These are phyloP conservation scores for Globisporangium middletonii DNA, from an alignment of 352 stramenopile species.

Conservation along the genomic window DNA sequence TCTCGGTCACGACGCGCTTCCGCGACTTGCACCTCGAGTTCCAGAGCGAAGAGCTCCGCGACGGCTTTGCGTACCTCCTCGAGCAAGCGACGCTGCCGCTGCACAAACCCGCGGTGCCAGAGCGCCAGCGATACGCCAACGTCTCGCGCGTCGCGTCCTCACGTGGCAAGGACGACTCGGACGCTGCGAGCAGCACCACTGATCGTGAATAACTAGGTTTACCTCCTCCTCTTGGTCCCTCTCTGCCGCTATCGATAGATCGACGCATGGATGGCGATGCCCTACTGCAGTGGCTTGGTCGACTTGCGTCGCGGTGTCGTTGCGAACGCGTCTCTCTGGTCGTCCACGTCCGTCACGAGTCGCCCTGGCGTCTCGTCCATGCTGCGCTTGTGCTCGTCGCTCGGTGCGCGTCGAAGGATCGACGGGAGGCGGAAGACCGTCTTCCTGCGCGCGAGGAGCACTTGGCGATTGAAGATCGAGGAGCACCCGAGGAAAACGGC, in stretches of 20 bases:
- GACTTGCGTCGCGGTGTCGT: too few species aligned
- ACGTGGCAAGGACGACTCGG: not conserved
- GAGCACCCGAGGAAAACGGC: slow-evolving; percentile 79
- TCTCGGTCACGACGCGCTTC: slow-evolving; percentile 57
- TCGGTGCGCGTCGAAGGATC: slow-evolving; percentile 13
- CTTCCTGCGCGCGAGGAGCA: slow-evolving; percentile 58
- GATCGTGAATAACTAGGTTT: too few species aligned
- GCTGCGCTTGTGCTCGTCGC: not conserved
- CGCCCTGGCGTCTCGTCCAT: too few species aligned
- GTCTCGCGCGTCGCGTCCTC: slow-evolving; percentile 10
- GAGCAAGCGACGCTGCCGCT: slow-evolving; percentile 60
- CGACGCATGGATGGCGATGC: too few species aligned
- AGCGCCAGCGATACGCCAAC: slow-evolving; percentile 12
- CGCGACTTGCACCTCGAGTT: slow-evolving; percentile 73
- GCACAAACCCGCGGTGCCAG: not conserved
- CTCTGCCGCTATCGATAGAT: too few species aligned
- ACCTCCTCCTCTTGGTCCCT: too few species aligned
- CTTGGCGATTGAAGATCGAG: slow-evolving; percentile 67
- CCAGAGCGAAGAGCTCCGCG: slow-evolving; percentile 47
- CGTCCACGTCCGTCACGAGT: too few species aligned
- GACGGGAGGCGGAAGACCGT: slow-evolving; percentile 52
- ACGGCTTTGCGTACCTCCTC: slow-evolving; percentile 66
- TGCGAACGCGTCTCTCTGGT: too few species aligned
- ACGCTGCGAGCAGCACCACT: slow-evolving; percentile 6
- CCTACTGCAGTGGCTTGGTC: too few species aligned